Evolutionary conservation across 805 yeast genomes (phyloP).

Genomic region (Metschnikowia kofuensis): DNA sequence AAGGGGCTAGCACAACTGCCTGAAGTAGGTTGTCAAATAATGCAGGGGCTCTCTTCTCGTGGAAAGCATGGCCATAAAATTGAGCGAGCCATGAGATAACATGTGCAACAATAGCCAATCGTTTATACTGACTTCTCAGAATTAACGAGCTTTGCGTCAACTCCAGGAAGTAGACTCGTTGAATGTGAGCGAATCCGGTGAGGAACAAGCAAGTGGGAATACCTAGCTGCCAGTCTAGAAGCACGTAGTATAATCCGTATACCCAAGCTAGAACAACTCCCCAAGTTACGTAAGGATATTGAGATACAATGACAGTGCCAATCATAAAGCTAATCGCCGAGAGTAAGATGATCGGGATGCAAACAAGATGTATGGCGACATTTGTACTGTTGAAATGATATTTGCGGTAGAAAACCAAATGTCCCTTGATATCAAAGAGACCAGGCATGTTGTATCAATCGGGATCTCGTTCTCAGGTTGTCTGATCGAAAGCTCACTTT

Average conservation of each 20-base stretch:
- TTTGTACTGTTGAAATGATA: constrained; percentile 48
- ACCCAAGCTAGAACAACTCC: constrained; percentile 46
- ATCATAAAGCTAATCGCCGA: constrained; percentile 44
- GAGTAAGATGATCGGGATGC: constrained; percentile 74
- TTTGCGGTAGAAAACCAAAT: constrained; percentile 35
- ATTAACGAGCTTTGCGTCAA: constrained; percentile 5
- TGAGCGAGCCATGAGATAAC: constrained; percentile 73
- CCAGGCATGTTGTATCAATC: constrained; percentile 25
- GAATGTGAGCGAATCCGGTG: constrained; percentile 21
- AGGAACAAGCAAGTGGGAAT: constrained; percentile 28
- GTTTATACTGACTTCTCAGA: constrained; percentile 21
- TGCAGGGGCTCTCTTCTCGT: constrained; percentile 85
- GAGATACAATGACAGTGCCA: constrained; percentile 1
- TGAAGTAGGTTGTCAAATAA: constrained; percentile 77
- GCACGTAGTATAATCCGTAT: constrained; percentile 57
- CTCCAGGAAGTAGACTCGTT: constrained; percentile 21
- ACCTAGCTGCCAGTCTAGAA: constrained; percentile 49
- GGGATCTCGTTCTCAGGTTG: too few relatives aligned
- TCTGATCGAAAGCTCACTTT: too few relatives aligned
- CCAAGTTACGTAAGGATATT: constrained; percentile 36
- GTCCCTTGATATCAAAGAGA: constrained; percentile 33
- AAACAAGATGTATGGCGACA: constrained; percentile 71
- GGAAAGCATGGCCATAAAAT: constrained; percentile 82
- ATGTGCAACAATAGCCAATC: constrained; percentile 42
- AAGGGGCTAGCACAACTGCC: constrained; percentile 88